A percentile compares a stretch with the other conserved stretches of the same genome.
These are phyloP conservation scores for Acanthamoeba royreba DNA, from an alignment of 208 protist species.

Conservation along the genomic window DNA sequence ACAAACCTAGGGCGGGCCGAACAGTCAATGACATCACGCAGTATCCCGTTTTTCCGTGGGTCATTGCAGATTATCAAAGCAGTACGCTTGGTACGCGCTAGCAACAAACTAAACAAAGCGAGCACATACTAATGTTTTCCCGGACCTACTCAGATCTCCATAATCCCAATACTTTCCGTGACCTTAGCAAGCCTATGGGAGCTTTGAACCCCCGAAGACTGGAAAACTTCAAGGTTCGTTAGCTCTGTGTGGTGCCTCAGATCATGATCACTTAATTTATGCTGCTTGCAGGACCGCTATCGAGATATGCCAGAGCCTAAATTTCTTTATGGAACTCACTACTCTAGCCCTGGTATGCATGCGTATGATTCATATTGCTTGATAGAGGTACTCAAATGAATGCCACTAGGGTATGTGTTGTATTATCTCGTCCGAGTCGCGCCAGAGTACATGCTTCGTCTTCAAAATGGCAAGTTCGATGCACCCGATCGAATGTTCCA, in stretches of 20 bases:
- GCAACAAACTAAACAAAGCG: not conserved
- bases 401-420: constrained; percentile 82
- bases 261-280: not conserved
- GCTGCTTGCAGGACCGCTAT: constrained; percentile 56
- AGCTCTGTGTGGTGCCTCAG: not conserved
- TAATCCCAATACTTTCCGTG: constrained; percentile 79
- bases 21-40: constrained; percentile 80
- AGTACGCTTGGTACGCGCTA: constrained; percentile 60
- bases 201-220: constrained; percentile 84
- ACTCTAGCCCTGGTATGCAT: constrained; percentile 84
- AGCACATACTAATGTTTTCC: not conserved
- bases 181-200: constrained; percentile 91
- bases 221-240: constrained; percentile 66
- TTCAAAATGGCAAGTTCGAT: constrained; percentile 92
- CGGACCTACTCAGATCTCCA: constrained; percentile 70
- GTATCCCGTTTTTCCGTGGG: constrained; percentile 93
- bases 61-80: constrained; percentile 86
- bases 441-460: constrained; percentile 86
- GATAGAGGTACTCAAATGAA: too few species aligned
- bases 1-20: constrained; percentile 64
- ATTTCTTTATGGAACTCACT: constrained; percentile 94
- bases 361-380: not conserved
- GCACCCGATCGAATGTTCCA: constrained; percentile 89
- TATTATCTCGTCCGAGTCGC: constrained; percentile 89
- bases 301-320: constrained; percentile 72